phyloP scores from a whole-genome alignment of 2,329 filamentous ascomycete species.

The Gaeumannomyces tritici region DNA sequence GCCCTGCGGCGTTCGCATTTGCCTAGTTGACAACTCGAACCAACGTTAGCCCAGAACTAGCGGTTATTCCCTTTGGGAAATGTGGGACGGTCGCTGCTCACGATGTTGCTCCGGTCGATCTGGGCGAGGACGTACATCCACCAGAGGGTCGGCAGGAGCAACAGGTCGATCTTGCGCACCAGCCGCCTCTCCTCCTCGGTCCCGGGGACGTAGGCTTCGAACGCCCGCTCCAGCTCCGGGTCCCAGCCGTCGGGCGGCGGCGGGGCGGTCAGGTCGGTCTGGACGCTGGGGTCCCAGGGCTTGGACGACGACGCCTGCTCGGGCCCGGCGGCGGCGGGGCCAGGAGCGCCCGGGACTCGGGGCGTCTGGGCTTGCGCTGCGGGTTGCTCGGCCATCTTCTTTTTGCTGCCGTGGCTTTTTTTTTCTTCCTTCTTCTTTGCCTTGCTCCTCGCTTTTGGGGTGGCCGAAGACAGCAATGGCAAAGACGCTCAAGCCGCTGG shows the following conservation, averaged over 20 bases:
- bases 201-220: not conserved
- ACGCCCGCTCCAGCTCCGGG: not conserved
- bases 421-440: too few species aligned
- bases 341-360: not conserved
- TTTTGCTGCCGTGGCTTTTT: not conserved
- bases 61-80: not conserved
- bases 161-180: constrained; percentile 32
- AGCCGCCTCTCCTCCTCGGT: constrained; percentile 23
- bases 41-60: not conserved
- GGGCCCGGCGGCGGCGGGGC: too few species aligned
- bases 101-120: constrained; percentile 18
- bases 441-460: too few species aligned
- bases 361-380: not conserved
- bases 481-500: not conserved
- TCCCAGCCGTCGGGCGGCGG: not conserved
- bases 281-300: not conserved
- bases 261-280: not conserved
- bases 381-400: not conserved
- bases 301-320: too few species aligned
- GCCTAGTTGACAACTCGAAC: not conserved
- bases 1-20: not conserved
- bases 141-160: constrained; percentile 37
- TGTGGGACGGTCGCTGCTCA: not conserved
- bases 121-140: constrained; percentile 19
- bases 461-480: too few species aligned